Evolutionary conservation across 192 early-diverging fungal genomes (phyloP), one percentile per base, ranked within the genome.

Genomic region (Coemansia asiatica): DNA sequence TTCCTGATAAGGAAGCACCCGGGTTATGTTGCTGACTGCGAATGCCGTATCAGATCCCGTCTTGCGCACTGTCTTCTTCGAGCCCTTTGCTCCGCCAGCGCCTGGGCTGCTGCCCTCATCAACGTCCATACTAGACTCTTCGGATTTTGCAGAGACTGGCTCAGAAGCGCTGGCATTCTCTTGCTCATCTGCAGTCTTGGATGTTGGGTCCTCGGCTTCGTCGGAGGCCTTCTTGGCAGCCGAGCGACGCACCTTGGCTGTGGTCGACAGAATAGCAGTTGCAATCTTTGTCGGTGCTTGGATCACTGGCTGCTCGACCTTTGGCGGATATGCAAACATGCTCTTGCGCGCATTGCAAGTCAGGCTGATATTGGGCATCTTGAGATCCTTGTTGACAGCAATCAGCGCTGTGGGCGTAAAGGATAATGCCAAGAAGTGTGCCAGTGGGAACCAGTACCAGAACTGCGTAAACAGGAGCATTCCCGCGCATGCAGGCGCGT

Each of bases 361-460:
- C 28, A 91, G 91, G 26, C 92, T 89, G 56, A 98, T 86, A 80
- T 91, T 87, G 27, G 96, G 96, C 61, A 89, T 85, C 66, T 90
- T 74, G 23, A 99, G 79, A 57, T 96, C 84, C 59, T 89, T 89
- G 80, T 96, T 94, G 59, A 99, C 83, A 8, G 93, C 97, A 81
- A 99, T 97, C 36, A 99, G 74, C 36, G 90, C 94, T 2, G 97
- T 99, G 6, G 97, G 96, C 38, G 89, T 92, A 71, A 99, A 97
- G 7, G 96, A 84, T 77, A 99, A 86, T 57, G 91, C 87, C 63
- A 99, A 71, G 74, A 99, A 98, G 82, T 98, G 97, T 27, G 91
- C 90, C 68, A 98, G 80, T 36, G 97, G 97, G 84, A 92, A 98
- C 97, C 97, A 99, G 87, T 95, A 95, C 97, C 97, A 99, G 80